Percentiles rank a stretch among this genome's conserved stretches.
phyloP scores from a whole-genome alignment of 2,329 filamentous ascomycete genomes.

The Periconia digitata region DNA sequence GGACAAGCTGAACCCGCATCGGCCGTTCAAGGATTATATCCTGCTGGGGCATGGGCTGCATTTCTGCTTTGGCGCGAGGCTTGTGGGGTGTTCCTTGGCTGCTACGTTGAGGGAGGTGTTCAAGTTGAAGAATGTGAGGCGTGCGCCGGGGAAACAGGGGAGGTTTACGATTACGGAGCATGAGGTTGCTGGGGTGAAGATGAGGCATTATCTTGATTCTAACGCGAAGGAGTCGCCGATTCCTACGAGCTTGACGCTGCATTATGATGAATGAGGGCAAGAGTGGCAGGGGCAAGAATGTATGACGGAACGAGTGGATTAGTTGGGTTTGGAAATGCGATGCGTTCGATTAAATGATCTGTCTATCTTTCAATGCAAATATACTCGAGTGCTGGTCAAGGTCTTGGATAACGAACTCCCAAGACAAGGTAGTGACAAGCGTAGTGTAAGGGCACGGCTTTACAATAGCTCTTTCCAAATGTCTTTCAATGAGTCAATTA shows the following conservation, averaged over 20 bases:
- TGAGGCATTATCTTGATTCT: conserved; percentile 53
- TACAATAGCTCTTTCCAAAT: too few species aligned
- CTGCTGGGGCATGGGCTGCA: conserved; percentile 36
- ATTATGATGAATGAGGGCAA: conserved; percentile 24
- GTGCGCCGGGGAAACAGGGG: conserved; percentile 34
- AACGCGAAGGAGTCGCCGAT: conserved; percentile 51
- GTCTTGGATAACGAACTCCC: too few species aligned
- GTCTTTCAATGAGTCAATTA: too few species aligned
- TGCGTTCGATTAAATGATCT: too few species aligned
- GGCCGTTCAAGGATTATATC: conserved; percentile 34
- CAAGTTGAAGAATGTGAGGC: conserved; percentile 35
- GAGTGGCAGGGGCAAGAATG: background rate
- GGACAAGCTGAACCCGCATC: conserved; percentile 41
- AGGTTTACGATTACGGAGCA: conserved; percentile 48
- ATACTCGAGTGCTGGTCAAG: too few species aligned
- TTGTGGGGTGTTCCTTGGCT: conserved; percentile 31
- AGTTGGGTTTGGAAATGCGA: too few species aligned
- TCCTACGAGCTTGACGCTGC: conserved; percentile 26
- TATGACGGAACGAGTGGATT: too few species aligned
- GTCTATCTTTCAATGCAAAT: too few species aligned
- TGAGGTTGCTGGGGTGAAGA: conserved; percentile 51
- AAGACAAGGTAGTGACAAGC: too few species aligned
- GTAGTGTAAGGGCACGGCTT: too few species aligned
- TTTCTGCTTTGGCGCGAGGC: conserved; percentile 35
- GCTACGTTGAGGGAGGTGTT: conserved; percentile 37